A percentile compares a stretch with the other conserved stretches of the same genome.
Evolutionary conservation across 306 rosid species (phyloP).

Genomic region (Fragaria ananassa): DNA sequence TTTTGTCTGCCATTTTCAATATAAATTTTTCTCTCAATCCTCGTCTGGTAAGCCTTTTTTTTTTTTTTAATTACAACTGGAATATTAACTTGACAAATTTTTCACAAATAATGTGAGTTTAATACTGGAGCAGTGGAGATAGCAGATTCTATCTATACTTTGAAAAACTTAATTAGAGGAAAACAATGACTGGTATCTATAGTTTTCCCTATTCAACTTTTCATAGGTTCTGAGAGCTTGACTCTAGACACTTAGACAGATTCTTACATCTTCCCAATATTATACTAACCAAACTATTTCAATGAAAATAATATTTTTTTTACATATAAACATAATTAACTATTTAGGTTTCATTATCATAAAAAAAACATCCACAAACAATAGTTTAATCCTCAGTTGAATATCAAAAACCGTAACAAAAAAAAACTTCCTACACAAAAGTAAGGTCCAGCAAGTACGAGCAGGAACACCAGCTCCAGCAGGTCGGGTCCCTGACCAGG

Average conservation of each 20-base stretch:
- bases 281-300: not conserved
- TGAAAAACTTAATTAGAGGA: not conserved
- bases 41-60: not conserved
- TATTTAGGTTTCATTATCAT: not conserved
- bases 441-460: constrained; percentile 30
- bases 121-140: not conserved
- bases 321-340: not conserved
- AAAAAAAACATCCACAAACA: constrained; percentile 2
- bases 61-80: not conserved
- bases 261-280: not conserved
- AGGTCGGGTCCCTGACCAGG: constrained; percentile 66
- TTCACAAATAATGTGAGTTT: not conserved
- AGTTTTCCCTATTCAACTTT: not conserved
- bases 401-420: not conserved
- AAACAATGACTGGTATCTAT: not conserved
- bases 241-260: not conserved
- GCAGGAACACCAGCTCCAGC: constrained; percentile 44
- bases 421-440: constrained; percentile 13
- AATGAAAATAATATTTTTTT: too few species aligned
- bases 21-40: not conserved
- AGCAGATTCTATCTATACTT: not conserved
- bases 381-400: not conserved
- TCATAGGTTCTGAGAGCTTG: not conserved
- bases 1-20: constrained; percentile 27
- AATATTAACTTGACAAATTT: not conserved